These are phyloP conservation scores for Pelargonium nanum DNA, from an alignment of 345 rosid species.

Conservation along the genomic window DNA sequence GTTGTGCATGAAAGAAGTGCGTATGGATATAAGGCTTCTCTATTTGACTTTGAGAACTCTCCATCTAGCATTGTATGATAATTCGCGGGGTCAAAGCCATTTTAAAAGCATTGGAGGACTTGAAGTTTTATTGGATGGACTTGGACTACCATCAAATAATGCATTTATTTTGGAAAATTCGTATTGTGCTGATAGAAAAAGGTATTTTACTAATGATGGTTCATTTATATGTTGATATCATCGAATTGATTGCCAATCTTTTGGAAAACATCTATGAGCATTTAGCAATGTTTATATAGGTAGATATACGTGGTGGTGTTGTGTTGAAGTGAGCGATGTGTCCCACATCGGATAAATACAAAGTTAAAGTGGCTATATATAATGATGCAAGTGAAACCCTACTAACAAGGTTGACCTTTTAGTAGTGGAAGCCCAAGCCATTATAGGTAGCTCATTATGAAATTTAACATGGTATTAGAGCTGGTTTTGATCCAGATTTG, in stretches of 20 bases:
- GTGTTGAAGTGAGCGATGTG: too few relatives aligned
- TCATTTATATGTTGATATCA: not conserved
- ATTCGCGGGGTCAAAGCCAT: constrained; percentile 70
- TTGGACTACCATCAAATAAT: constrained; percentile 47
- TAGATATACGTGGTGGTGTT: not conserved
- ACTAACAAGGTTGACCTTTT: too few relatives aligned
- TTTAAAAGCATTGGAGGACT: constrained; percentile 76
- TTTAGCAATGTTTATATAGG: not conserved
- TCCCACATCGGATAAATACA: too few relatives aligned
- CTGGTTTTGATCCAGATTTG: too few relatives aligned
- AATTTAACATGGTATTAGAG: too few relatives aligned
- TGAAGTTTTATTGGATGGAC: constrained; percentile 67
- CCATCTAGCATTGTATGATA: constrained; percentile 36
- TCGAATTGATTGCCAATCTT: not conserved
- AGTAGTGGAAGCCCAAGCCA: too few relatives aligned
- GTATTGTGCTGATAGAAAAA: constrained; percentile 20
- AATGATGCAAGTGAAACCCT: too few relatives aligned
- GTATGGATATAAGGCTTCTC: constrained; percentile 47
- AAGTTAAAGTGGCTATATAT: too few relatives aligned
- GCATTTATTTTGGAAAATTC: constrained; percentile 22
- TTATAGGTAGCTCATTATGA: too few relatives aligned
- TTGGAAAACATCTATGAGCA: not conserved
- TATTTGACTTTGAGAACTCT: constrained; percentile 47
- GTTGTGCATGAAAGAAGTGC: constrained; percentile 51
- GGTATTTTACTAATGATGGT: constrained; percentile 23